A percentile compares a stretch with the other conserved stretches of the same genome.
Evolutionary conservation across 2,329 filamentous ascomycete species (phyloP).

Genomic region (Lasiodiplodia hormozganensis): DNA sequence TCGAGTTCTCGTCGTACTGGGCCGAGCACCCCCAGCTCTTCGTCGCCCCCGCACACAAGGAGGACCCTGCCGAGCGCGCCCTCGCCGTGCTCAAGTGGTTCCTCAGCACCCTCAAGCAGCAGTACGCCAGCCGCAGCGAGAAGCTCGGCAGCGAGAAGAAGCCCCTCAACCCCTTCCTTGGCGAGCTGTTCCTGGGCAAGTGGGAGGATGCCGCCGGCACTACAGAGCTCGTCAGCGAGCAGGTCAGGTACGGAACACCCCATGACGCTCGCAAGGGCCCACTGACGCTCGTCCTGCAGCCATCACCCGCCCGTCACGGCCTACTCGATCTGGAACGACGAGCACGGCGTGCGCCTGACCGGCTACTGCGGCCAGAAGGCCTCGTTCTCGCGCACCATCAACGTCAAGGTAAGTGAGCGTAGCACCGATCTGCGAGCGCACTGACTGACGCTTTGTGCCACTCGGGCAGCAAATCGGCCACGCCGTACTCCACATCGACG

Average conservation of each 20-base stretch:
- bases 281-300: conserved; percentile 42
- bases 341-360: conserved; percentile 75
- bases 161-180: conserved; percentile 93
- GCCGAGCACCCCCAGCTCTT: conserved; percentile 69
- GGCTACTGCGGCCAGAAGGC: conserved; percentile 98
- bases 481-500: conserved; percentile 78
- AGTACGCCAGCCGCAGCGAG: conserved; percentile 78
- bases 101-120: conserved; percentile 88
- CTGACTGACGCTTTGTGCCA: conserved; percentile 11
- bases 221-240: conserved; percentile 88
- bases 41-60: conserved; percentile 79
- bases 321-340: conserved; percentile 87
- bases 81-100: conserved; percentile 96
- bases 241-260: conserved; percentile 70
- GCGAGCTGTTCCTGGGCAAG: conserved; percentile 89
- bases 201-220: conserved; percentile 85
- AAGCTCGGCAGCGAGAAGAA: conserved; percentile 93
- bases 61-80: conserved; percentile 81
- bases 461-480: conserved; percentile 77
- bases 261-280: not conserved
- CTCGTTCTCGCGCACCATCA: conserved; percentile 90
- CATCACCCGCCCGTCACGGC: conserved; percentile 96
- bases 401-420: conserved; percentile 68
- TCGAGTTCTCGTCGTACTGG: conserved; percentile 65
- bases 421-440: not conserved